These are phyloP conservation scores for Scheffersomyces amazonensis DNA, from an alignment of 805 yeast genomes.

Conservation along the genomic window DNA sequence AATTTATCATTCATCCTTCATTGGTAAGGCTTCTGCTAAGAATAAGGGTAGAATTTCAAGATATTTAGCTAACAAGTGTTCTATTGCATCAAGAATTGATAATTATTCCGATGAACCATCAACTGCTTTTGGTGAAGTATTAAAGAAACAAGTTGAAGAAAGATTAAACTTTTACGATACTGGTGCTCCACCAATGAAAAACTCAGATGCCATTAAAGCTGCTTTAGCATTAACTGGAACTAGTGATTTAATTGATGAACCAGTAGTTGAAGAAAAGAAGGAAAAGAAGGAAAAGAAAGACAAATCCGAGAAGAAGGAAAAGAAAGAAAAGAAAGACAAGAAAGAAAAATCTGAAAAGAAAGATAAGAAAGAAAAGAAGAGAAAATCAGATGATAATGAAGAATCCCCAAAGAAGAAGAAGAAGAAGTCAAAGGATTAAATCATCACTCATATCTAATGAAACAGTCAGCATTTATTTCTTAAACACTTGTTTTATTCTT, in stretches of 20 bases:
- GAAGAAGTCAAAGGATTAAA: constrained; percentile 45
- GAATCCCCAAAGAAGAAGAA: constrained; percentile 40
- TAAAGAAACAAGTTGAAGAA: constrained; percentile 97
- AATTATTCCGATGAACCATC: constrained; percentile 94
- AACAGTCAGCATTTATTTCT: neutral
- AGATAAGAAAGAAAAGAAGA: constrained; percentile 24
- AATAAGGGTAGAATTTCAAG: constrained; percentile 99
- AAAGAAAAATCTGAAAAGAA: constrained; percentile 32
- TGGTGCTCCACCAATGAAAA: constrained; percentile 96
- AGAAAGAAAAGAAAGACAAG: constrained; percentile 30
- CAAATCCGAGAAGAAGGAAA: constrained; percentile 22
- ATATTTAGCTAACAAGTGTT: constrained; percentile 97
- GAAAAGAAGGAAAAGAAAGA: constrained; percentile 22
- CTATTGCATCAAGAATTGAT: constrained; percentile 98
- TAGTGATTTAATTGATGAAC: constrained; percentile 37
- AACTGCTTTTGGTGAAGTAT: constrained; percentile 81
- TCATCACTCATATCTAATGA: neutral
- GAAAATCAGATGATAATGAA: too few species aligned
- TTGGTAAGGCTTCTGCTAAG: constrained; percentile 91
- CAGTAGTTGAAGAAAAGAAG: constrained; percentile 16
- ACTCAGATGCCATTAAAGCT: constrained; percentile 87
- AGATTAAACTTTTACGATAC: constrained; percentile 94
- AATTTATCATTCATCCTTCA: constrained; percentile 91
- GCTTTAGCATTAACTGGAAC: constrained; percentile 71
- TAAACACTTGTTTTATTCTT: neutral